A percentile compares a stretch with the other conserved stretches of the same genome.
These are phyloP conservation scores for Calonectria hongkongensis DNA, from an alignment of 2,329 filamentous ascomycete genomes.

Conservation along the genomic window DNA sequence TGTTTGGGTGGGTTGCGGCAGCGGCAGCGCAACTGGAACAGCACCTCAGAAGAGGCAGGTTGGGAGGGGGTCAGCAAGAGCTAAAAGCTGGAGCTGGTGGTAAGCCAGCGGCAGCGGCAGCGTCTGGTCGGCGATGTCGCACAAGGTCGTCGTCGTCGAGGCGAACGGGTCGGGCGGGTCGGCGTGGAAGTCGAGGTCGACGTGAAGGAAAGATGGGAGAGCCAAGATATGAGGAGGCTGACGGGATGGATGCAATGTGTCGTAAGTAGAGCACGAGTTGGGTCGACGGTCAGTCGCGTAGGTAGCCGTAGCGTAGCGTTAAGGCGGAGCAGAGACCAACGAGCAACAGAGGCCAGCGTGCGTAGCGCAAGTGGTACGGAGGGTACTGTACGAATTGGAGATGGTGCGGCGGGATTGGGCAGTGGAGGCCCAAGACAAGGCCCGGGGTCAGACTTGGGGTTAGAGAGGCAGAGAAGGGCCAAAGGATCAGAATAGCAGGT, in stretches of 20 bases:
- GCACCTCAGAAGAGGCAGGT: conserved; percentile 43
- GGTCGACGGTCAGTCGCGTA: conserved; percentile 33
- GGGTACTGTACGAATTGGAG: conserved; percentile 36
- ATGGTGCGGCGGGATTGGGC: conserved; percentile 51
- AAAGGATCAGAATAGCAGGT: background rate
- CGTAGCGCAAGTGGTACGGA: conserved; percentile 35
- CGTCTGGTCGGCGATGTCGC: conserved; percentile 36
- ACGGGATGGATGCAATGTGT: conserved; percentile 48
- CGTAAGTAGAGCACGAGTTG: conserved; percentile 48
- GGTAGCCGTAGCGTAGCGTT: conserved; percentile 39
- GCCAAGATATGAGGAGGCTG: conserved; percentile 44
- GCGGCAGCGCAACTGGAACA: conserved; percentile 38
- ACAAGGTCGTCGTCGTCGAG: conserved; percentile 33
- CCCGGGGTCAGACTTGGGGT: conserved; percentile 34
- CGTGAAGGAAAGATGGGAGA: conserved; percentile 42
- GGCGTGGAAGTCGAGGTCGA: conserved; percentile 39
- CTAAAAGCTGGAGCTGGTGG: conserved; percentile 45
- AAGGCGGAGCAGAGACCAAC: conserved; percentile 37
- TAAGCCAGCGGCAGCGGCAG: conserved; percentile 33
- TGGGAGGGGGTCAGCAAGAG: conserved; percentile 42
- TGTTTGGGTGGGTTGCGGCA: conserved; percentile 42
- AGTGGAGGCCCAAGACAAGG: conserved; percentile 54
- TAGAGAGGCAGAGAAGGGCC: conserved; percentile 25
- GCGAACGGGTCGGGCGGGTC: conserved; percentile 44
- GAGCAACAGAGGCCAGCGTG: conserved; percentile 27